Conservation (phyloP, 352 stramenopile species). For the Globisporangium orthogonon region DNA sequence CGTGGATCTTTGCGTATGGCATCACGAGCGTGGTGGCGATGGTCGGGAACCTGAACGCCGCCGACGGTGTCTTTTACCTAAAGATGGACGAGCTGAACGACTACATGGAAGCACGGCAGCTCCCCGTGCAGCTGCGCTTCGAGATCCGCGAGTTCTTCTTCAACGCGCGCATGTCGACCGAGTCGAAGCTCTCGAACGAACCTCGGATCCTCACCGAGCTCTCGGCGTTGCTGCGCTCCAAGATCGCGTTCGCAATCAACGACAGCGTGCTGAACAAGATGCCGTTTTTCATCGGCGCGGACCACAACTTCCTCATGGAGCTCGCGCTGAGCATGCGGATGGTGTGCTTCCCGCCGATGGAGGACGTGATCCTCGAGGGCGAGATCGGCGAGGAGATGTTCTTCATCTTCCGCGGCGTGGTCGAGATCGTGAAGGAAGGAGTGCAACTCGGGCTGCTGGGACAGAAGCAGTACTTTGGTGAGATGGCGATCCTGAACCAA, state of each 20-base stretch:
- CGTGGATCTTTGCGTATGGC: slow-evolving; percentile 69
- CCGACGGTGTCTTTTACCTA: slow-evolving; percentile 55
- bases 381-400: slow-evolving; percentile 74
- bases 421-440: slow-evolving; percentile 42
- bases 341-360: slow-evolving; percentile 58
- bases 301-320: slow-evolving; percentile 77
- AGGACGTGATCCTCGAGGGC: slow-evolving; percentile 60
- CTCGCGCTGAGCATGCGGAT: slow-evolving; percentile 74
- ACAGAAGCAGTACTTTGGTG: slow-evolving; percentile 75
- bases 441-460: slow-evolving; percentile 49
- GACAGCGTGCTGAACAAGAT: slow-evolving; percentile 74
- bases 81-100: slow-evolving; percentile 80
- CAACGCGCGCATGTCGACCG: slow-evolving; percentile 56
- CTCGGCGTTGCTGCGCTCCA: slow-evolving; percentile 62
- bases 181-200: slow-evolving; percentile 61
- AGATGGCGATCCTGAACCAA: slow-evolving; percentile 66
- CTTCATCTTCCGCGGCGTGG: slow-evolving; percentile 66
- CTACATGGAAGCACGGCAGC: slow-evolving; percentile 68
- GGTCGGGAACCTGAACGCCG: slow-evolving; percentile 60
- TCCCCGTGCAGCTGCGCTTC: slow-evolving; percentile 55
- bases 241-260: slow-evolving; percentile 75
- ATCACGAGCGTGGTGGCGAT: slow-evolving; percentile 78
- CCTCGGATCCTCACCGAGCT: slow-evolving; percentile 55
- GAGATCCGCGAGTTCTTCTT: slow-evolving; percentile 80
- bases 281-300: slow-evolving; percentile 64